phyloP scores from a whole-genome alignment of 164 flowering plant species.

The Houttuynia cordata region DNA sequence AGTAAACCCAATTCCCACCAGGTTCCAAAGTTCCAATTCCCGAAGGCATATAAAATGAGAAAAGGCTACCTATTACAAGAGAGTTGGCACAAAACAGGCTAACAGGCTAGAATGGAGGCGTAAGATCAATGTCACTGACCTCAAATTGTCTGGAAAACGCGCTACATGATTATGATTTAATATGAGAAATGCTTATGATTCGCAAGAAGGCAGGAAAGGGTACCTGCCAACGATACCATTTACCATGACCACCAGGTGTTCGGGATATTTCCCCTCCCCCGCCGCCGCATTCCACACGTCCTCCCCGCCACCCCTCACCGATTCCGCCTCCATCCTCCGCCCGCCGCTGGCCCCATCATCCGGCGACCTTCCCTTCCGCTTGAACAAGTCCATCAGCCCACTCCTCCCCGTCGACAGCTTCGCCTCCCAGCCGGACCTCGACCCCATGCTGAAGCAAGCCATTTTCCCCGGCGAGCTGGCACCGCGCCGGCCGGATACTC shows the following conservation, averaged over 20 bases:
- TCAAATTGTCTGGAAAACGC: too few relatives aligned
- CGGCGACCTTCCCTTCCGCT: slow-evolving; percentile 28
- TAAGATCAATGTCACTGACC: too few relatives aligned
- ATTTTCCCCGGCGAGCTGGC: background rate
- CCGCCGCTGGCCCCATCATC: slow-evolving; percentile 16
- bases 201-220: background rate
- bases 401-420: slow-evolving; percentile 6
- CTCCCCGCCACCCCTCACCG: slow-evolving; percentile 38
- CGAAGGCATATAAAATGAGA: too few relatives aligned
- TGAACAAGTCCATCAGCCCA: slow-evolving; percentile 14
- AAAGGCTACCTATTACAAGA: too few relatives aligned
- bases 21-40: too few relatives aligned
- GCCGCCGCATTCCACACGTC: slow-evolving; percentile 29
- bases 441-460: slow-evolving; percentile 2
- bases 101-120: too few relatives aligned
- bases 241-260: slow-evolving; percentile 88
- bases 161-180: too few relatives aligned
- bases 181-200: too few relatives aligned
- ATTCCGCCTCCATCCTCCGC: slow-evolving; percentile 25
- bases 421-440: background rate
- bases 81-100: too few relatives aligned
- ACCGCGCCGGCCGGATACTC: background rate
- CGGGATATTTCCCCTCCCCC: slow-evolving; percentile 23
- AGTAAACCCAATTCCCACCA: too few relatives aligned
- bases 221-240: slow-evolving; percentile 90